A percentile compares a stretch with the other conserved stretches of the same genome.
Conservation (phyloP, 108 stramenopile species). For the Cyclotella cryptica region DNA sequence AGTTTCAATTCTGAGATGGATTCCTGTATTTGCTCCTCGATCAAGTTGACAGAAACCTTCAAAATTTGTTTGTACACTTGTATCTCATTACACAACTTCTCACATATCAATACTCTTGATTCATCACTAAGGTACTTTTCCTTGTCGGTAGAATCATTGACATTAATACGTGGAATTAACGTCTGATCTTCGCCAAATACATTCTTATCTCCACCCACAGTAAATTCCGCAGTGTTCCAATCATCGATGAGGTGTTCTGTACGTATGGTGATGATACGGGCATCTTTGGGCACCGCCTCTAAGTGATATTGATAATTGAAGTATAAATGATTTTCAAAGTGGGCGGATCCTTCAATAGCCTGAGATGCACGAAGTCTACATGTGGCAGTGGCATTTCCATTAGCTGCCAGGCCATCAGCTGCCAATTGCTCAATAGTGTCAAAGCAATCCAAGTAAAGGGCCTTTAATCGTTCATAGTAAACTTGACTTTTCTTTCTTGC, state of each 20-base stretch:
- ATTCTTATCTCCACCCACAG: conserved; percentile 12
- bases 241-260: conserved; percentile 31
- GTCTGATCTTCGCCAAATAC: conserved; percentile 10
- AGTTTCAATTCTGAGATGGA: conserved; percentile 27
- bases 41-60: conserved; percentile 19
- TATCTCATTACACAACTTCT: conserved; percentile 41
- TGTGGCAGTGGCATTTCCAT: conserved; percentile 8
- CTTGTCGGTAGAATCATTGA: not conserved
- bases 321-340: conserved; percentile 13
- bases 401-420: not conserved
- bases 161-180: conserved; percentile 4
- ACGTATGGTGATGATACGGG: conserved; percentile 28
- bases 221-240: conserved; percentile 24
- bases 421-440: conserved; percentile 8
- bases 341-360: conserved; percentile 11
- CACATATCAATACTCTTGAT: conserved; percentile 22
- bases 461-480: not conserved
- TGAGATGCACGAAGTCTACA: conserved; percentile 20
- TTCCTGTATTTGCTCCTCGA: conserved; percentile 2
- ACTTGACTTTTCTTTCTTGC: not conserved
- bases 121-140: conserved; percentile 23
- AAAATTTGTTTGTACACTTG: conserved; percentile 39
- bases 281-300: conserved; percentile 21
- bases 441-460: conserved; percentile 13
- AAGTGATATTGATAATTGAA: conserved; percentile 45